A percentile compares a stretch with the other conserved stretches of the same genome.
phyloP scores from a whole-genome alignment of 371 early-diverging fungal species.

The Lichtheimia corymbifera region DNA sequence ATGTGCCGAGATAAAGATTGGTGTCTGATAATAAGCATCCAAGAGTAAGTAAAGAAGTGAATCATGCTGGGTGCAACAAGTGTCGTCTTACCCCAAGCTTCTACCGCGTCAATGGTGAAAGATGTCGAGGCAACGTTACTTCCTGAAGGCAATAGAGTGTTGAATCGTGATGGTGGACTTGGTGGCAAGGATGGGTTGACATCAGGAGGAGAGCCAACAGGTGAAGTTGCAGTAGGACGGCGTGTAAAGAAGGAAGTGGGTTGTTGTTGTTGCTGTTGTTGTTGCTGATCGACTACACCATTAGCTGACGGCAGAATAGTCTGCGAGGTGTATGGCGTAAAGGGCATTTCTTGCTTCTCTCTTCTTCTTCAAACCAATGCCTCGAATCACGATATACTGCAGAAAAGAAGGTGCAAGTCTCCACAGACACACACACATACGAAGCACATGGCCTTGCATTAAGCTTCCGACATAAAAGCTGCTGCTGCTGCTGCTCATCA shows the following conservation, averaged over 20 bases:
- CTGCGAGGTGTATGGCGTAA: conserved; percentile 50
- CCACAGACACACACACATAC: no score
- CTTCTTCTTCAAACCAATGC: not conserved
- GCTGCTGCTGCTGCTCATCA: no score
- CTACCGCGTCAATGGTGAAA: conserved; percentile 49
- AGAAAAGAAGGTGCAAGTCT: no score
- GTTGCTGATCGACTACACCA: conserved; percentile 12
- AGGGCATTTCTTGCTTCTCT: conserved; percentile 33
- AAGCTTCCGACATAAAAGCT: no score
- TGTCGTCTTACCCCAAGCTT: conserved; percentile 53
- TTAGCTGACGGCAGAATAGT: conserved; percentile 33
- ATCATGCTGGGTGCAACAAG: no score
- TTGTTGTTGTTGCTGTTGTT: conserved; percentile 10
- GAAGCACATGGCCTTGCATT: no score
- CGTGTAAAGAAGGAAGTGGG: conserved; percentile 33
- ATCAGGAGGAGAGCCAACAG: conserved; percentile 28
- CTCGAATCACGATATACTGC: no score
- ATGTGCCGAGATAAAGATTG: conserved; percentile 73
- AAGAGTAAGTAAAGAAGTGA: no score
- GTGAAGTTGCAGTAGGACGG: conserved; percentile 30
- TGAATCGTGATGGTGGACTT: conserved; percentile 23
- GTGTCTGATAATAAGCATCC: conserved; percentile 41
- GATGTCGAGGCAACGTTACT: not conserved
- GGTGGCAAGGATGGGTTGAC: conserved; percentile 16
- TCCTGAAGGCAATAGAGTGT: conserved; percentile 17